Evolutionary conservation across 2,329 filamentous ascomycete species (phyloP).

Genomic region (Plectosphaerella plurivora): DNA sequence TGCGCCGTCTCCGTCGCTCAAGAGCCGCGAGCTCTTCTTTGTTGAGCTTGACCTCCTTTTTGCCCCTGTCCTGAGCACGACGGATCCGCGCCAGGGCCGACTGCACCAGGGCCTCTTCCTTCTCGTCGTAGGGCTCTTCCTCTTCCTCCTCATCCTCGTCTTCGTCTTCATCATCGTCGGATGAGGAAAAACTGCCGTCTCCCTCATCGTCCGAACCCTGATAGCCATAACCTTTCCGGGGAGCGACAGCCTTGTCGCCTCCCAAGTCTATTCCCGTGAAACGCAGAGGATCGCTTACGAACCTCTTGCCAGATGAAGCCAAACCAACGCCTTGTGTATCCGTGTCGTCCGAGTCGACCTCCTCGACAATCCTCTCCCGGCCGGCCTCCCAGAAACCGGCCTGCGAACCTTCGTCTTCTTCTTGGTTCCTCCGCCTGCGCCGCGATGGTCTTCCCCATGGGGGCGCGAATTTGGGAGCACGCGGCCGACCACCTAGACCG

Average conservation of each 20-base stretch:
- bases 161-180: conserved; percentile 39
- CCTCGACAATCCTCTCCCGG: conserved; percentile 55
- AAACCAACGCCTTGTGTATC: conserved; percentile 53
- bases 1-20: conserved; percentile 61
- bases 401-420: conserved; percentile 38
- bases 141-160: conserved; percentile 44
- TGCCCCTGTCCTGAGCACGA: conserved; percentile 70
- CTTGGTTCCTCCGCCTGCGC: conserved; percentile 66
- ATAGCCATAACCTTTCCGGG: conserved; percentile 32
- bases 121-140: conserved; percentile 54
- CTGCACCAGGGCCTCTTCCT: conserved; percentile 72
- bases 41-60: conserved; percentile 73
- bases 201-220: conserved; percentile 29
- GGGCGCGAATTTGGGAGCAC: conserved; percentile 93
- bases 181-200: conserved; percentile 27
- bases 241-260: conserved; percentile 26
- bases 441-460: conserved; percentile 99
- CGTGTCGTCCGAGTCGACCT: conserved; percentile 57
- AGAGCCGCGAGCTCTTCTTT: conserved; percentile 77
- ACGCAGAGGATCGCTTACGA: conserved; percentile 55
- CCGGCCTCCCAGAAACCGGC: conserved; percentile 36
- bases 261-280: conserved; percentile 58
- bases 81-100: conserved; percentile 76
- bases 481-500: conserved; percentile 99
- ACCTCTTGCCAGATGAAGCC: conserved; percentile 40